Evolutionary conservation across 192 early-diverging fungal species (phyloP), one percentile per base, ranked within the genome.

Genomic region (Coemansia sp.): DNA sequence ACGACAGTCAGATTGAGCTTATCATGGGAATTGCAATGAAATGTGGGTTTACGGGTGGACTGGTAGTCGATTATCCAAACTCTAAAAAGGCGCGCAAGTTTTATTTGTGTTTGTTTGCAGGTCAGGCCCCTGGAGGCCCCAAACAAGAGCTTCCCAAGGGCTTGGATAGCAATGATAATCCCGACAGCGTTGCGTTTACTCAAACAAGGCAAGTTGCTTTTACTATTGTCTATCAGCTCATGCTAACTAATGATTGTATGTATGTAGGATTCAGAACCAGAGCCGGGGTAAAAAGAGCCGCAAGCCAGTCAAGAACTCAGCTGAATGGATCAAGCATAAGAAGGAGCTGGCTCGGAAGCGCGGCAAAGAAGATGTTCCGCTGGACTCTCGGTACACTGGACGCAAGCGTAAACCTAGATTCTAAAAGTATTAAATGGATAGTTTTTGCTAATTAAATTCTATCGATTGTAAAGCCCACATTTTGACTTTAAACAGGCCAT

Each of bases 1-100:
- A 96, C 71, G 88, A 93, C 54, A 80, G 87, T 47, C 96, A 99
- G 71, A 84, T 94, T 36, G 89, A 99, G 60, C 80, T 97, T 80
- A 91, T 99, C 53, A 88, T 94, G 66, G 81, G 84, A 39, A 77
- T 77, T 6, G 92, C 96, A 10, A 91, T 93, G 72, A 84, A 87
- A 52, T 90, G 90, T 66, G 96, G 96, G 31, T 98, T 99, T 59
- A 91, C 93, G 19, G 94, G 95, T 44, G 96, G 96, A 57, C 63
- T 99, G 13, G 85, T 99, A 0, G 85, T 96, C 6, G 94, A 99
- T 70, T 97, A 91, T 63, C 96, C 96, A 31, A 97, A 97, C 76
- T 92, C 89, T 11, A 85, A 92, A 53, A 96, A 93, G 62, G 94
- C 96, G 4, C 94, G 95, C 57, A 99, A 99, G 71, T 96, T 90